Evolutionary conservation across 139 green algal species (phyloP).

Genomic region (Closterium sp.): DNA sequence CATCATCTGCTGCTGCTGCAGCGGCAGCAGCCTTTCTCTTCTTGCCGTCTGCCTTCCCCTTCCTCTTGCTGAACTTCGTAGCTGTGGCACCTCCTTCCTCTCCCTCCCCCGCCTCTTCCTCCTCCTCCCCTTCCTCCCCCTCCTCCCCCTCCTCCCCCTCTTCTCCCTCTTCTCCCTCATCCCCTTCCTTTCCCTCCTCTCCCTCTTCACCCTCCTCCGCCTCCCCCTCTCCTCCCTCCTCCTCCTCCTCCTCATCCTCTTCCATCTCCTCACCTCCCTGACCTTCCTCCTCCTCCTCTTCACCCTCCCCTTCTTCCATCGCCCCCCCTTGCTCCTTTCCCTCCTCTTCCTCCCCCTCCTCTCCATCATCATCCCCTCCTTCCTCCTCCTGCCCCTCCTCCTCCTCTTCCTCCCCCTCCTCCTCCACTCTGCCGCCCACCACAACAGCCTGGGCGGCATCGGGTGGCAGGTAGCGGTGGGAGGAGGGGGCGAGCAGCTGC

Average conservation of each 20-base stretch:
- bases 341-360: not conserved
- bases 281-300: not conserved
- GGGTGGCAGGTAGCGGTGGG: not conserved
- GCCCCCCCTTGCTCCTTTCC: not conserved
- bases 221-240: not conserved
- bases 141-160: too few relatives aligned
- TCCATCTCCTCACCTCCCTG: not conserved
- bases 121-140: too few relatives aligned
- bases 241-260: not conserved
- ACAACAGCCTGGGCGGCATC: not conserved
- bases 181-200: too few relatives aligned
- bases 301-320: not conserved
- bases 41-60: not conserved
- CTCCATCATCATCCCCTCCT: not conserved
- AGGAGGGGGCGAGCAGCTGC: not conserved
- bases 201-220: too few relatives aligned
- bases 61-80: not conserved
- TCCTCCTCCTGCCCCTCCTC: not conserved
- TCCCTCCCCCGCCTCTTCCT: too few relatives aligned
- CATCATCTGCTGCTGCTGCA: not conserved
- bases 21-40: not conserved
- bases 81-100: not conserved
- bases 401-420: not conserved
- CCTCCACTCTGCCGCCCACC: not conserved
- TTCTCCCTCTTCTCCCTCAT: too few relatives aligned